A percentile compares a stretch with the other conserved stretches of the same genome.
phyloP scores from a whole-genome alignment of 2,329 filamentous ascomycete genomes.

The Fusarium heterosporum region DNA sequence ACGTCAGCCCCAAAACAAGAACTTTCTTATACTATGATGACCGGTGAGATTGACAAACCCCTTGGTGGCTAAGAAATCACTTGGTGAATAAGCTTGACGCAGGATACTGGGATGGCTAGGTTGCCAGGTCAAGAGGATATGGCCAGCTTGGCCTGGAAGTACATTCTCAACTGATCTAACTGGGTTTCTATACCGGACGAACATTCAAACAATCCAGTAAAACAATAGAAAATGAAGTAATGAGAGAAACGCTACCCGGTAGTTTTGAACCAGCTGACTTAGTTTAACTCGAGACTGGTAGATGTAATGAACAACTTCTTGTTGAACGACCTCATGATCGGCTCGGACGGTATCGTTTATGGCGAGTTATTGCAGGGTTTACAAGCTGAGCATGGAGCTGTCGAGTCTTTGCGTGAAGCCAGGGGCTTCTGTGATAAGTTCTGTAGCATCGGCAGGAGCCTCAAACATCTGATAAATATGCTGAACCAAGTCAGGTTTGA shows the following conservation, averaged over 20 bases:
- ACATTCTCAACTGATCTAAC: too few relatives aligned
- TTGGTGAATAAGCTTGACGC: too few relatives aligned
- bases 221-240: too few relatives aligned
- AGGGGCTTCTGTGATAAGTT: background rate
- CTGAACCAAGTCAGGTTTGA: background rate
- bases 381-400: background rate
- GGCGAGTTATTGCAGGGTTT: slow-evolving; percentile 15
- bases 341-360: slow-evolving; percentile 1
- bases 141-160: too few relatives aligned
- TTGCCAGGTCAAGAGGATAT: too few relatives aligned
- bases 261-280: background rate
- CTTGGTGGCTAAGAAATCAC: too few relatives aligned
- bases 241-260: background rate
- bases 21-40: too few relatives aligned
- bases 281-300: background rate
- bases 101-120: too few relatives aligned
- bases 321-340: background rate
- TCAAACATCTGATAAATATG: background rate
- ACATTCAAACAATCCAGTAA: too few relatives aligned
- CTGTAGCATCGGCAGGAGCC: background rate
- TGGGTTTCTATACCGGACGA: too few relatives aligned
- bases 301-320: slow-evolving; percentile 4
- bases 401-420: background rate
- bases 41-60: too few relatives aligned
- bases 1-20: too few relatives aligned